These are phyloP conservation scores for Citrus medica DNA, from an alignment of 345 rosid genomes.

Conservation along the genomic window DNA sequence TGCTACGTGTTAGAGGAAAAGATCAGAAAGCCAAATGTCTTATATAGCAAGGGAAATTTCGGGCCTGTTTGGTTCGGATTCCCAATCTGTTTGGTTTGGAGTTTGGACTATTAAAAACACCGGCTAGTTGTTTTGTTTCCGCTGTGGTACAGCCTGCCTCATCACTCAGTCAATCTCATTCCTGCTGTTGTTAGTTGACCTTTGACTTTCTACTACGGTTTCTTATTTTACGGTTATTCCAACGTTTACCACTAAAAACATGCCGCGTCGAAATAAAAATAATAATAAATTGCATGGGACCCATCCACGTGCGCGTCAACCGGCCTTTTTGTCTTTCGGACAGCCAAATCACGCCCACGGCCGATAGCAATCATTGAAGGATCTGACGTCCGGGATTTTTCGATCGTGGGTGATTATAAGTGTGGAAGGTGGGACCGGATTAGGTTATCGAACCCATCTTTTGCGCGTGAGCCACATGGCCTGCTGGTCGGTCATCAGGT, in stretches of 20 bases:
- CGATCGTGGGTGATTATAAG: background rate
- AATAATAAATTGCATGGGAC: background rate
- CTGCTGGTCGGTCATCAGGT: background rate
- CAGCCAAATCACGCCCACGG: too few species aligned
- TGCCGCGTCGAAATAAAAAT: background rate
- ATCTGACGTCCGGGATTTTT: background rate
- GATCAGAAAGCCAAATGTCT: background rate
- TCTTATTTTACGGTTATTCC: background rate
- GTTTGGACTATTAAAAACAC: background rate
- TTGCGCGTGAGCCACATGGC: constrained; percentile 8
- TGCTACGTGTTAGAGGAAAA: background rate
- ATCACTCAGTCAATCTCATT: background rate
- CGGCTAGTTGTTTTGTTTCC: background rate
- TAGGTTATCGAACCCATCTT: background rate
- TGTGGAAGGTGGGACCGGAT: background rate
- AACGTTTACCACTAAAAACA: background rate
- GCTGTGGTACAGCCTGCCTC: background rate
- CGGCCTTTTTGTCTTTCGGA: background rate
- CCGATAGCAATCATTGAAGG: background rate
- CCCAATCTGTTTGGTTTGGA: background rate
- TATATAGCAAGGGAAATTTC: background rate
- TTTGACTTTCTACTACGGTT: background rate
- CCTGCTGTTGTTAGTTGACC: background rate
- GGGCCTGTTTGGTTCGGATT: background rate
- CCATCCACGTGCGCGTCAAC: background rate